Evolutionary conservation across 768 basidiomycete species (phyloP), one percentile per base, ranked within the genome.

Genomic region (Boletus barrowsii): DNA sequence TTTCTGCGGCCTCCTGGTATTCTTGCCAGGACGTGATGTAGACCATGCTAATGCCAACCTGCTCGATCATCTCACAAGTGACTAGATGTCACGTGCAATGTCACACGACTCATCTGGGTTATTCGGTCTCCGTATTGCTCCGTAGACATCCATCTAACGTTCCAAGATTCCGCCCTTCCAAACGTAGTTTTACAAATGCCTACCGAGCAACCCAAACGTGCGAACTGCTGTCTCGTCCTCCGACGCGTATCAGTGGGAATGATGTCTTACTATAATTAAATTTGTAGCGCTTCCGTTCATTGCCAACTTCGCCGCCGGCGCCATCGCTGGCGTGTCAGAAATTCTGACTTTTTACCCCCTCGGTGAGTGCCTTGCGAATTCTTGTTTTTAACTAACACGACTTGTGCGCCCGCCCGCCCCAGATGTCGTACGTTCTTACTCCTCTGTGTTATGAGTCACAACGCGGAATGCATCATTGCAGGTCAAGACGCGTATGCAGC

Each of bases 401-500:
- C 33, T 33, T n/a, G 14, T n/a, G 18, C 33, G 41, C 70, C 24
- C 13, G 6, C 10, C 48, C 24, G 22, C 47, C 11, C 36, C 47
- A 88, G 93, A 96, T 90, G 93, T 96, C 65, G 90, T 93, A 73
- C 64, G 90, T 83, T 26, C 44, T 47, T 20, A 30, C 45, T 18
- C 15, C 24, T 42, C 26, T 35, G 30, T 29, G 29, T 10, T 6
- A 5, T 54, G 11, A 13, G 8, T 46, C 52, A 30, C 26, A 36
- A 50, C 41, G 42, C 8, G 26, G 40, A 54, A 47, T 58, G 22
- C 40, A 53, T 56, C 17, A 54, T 58, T 42, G 42, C 66, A 93
- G 90, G 93, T 98, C 68, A 98, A 99, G 76, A 99, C 97, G 20
- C 90, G 97, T 26, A 95, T 98, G 86, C 97, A 99, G 69, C 79